Evolutionary conservation across 345 rosid species (phyloP).

Genomic region (Arabidopsis thaliana): DNA sequence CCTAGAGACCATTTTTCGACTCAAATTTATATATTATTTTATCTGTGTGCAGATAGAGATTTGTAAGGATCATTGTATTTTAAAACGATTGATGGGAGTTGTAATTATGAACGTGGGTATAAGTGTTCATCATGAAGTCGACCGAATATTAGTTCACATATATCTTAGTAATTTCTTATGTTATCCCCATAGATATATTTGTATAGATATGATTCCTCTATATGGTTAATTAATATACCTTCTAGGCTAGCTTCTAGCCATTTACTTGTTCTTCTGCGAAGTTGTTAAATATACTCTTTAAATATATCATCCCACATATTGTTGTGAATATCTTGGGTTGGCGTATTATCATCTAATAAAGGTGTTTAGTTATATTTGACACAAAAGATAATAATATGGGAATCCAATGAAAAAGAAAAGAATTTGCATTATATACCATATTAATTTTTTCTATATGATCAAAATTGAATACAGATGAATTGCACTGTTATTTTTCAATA

Average conservation of each 20-base stretch:
- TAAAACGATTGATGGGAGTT: conserved; percentile 24
- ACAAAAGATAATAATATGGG: neutral
- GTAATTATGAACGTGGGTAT: conserved; percentile 36
- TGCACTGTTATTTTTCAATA: neutral
- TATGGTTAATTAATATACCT: neutral
- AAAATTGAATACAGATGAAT: neutral
- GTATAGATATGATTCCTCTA: conserved; percentile 20
- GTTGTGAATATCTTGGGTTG: neutral
- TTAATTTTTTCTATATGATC: neutral
- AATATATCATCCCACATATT: conserved; percentile 4
- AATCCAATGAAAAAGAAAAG: neutral
- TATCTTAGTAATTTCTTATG: conserved; percentile 21
- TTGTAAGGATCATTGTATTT: neutral
- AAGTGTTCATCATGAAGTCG: conserved; percentile 40
- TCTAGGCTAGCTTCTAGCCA: neutral
- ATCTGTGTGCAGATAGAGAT: neutral
- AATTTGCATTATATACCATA: neutral
- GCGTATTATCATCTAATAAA: neutral
- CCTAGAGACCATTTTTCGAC: neutral
- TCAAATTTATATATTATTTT: neutral
- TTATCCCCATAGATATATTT: conserved; percentile 23
- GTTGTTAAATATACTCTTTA: neutral
- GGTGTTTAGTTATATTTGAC: neutral
- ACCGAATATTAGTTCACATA: conserved; percentile 31
- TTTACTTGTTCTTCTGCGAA: conserved; percentile 17